Evolutionary conservation across 805 yeast species (phyloP), one percentile per base, ranked within the genome.

Genomic region (Maudiozyma bulderi): DNA sequence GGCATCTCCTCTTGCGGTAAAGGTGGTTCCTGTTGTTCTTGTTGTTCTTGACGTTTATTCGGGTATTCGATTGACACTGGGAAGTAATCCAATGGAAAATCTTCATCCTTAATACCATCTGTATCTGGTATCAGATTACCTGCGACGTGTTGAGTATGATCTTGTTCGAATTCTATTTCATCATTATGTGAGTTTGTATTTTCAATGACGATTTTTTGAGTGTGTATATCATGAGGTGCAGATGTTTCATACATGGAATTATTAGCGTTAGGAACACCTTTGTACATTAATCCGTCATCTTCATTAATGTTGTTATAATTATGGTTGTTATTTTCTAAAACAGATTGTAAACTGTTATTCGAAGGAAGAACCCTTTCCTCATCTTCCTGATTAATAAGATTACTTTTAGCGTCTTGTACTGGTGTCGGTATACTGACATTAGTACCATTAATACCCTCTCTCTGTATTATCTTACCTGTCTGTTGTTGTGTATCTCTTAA

Each of bases 61-160:
- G 67, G 64, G 50, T 62, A 64, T 49, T 65, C 70, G 35, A 67
- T 63, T 30, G 67, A 72, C 4, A 69, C 66, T 20, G 80, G 79
- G 58, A 83, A 74, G 59, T 81, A 82, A 55, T 83, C 89, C 48
- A 84, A 64, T 3, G 90, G 89, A 66, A 83, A 83, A 58, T 82
- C 89, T 52, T 81, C 84, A 45, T 78, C 82, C 32, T 34, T 34
- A 11, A 10, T 13, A 34, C 14, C n/a, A 11, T 14, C n/a, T 34
- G n/a, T 11, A 11, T 34, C 38, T 8, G 4, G 38, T 5, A 38
- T 14, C 28, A 38, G 9, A 15, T 38, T 38, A 38, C n/a, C 15
- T 38, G 20, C 11, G 3, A 1, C 11, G 8, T 8, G n/a, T 13
- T 38, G 8, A 8, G 40, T 5, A 38, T 38, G 15, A 8, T 34